Conservation (phyloP, 371 early-diverging fungal genomes). For the Mortierella sp. region DNA sequence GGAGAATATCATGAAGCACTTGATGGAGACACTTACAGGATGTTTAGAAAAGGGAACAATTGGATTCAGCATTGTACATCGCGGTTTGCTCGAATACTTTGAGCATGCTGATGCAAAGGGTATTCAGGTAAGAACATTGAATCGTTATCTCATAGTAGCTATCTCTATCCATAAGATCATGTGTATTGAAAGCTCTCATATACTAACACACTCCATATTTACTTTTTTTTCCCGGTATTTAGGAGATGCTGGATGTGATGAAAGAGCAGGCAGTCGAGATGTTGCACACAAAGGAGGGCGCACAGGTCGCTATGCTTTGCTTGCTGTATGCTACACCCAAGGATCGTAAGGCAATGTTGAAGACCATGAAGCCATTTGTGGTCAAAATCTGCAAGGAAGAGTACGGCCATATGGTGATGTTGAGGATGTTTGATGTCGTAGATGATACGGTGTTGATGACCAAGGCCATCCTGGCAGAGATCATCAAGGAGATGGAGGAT, state of each 20-base stretch:
- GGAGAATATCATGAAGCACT: conserved; percentile 77
- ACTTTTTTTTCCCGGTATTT: background rate
- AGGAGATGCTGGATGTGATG: conserved; percentile 79
- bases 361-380: conserved; percentile 87
- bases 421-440: conserved; percentile 87
- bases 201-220: background rate
- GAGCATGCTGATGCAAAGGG: conserved; percentile 70
- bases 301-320: conserved; percentile 86
- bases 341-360: conserved; percentile 92
- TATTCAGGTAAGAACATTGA: conserved; percentile 60
- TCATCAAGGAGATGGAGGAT: conserved; percentile 67
- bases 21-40: conserved; percentile 76
- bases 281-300: conserved; percentile 93
- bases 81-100: conserved; percentile 88
- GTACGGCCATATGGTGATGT: conserved; percentile 89
- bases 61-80: conserved; percentile 89
- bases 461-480: conserved; percentile 81
- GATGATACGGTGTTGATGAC: conserved; percentile 94
- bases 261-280: conserved; percentile 89
- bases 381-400: conserved; percentile 89
- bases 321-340: conserved; percentile 81
- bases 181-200: background rate
- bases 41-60: conserved; percentile 89
- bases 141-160: background rate
- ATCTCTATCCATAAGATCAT: background rate